Evolutionary conservation across 805 yeast genomes (phyloP).

Genomic region (Nakazawaea peltata): DNA sequence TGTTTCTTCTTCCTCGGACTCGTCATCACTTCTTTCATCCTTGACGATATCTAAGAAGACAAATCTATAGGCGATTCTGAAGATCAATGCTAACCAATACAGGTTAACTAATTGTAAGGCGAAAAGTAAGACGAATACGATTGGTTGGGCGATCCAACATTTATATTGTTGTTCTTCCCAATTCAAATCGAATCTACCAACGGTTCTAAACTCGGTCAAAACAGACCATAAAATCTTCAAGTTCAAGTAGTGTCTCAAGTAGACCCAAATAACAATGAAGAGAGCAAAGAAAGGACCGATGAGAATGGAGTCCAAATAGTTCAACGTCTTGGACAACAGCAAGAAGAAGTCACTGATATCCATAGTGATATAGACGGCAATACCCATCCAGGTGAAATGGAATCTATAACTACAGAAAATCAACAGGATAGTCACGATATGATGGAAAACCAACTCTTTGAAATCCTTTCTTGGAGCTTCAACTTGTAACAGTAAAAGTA

Average conservation of each 20-base stretch:
- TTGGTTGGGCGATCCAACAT: constrained; percentile 91
- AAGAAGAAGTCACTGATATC: constrained; percentile 89
- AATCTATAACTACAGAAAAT: constrained; percentile 85
- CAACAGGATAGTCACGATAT: constrained; percentile 80
- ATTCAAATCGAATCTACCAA: constrained; percentile 74
- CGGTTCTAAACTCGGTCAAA: constrained; percentile 76
- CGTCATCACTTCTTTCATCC: constrained; percentile 88
- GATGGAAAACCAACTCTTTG: constrained; percentile 87
- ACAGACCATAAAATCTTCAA: constrained; percentile 76
- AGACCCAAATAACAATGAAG: constrained; percentile 74
- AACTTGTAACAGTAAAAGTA: constrained; percentile 70
- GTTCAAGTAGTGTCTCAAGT: constrained; percentile 83
- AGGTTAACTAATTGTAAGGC: constrained; percentile 81
- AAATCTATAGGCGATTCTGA: constrained; percentile 68
- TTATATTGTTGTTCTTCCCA: constrained; percentile 92
- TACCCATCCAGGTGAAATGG: constrained; percentile 95
- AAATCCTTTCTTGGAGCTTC: constrained; percentile 96
- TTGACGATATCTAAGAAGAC: constrained; percentile 49
- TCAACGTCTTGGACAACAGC: constrained; percentile 76
- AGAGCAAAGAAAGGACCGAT: constrained; percentile 60
- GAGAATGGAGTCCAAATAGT: constrained; percentile 65
- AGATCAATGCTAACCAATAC: constrained; percentile 81
- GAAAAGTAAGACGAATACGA: constrained; percentile 68
- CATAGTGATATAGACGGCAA: constrained; percentile 89
- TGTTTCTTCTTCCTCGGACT: constrained; percentile 42